phyloP scores from a whole-genome alignment of 2,329 filamentous ascomycete species.

The Stenocarpella maydis region DNA sequence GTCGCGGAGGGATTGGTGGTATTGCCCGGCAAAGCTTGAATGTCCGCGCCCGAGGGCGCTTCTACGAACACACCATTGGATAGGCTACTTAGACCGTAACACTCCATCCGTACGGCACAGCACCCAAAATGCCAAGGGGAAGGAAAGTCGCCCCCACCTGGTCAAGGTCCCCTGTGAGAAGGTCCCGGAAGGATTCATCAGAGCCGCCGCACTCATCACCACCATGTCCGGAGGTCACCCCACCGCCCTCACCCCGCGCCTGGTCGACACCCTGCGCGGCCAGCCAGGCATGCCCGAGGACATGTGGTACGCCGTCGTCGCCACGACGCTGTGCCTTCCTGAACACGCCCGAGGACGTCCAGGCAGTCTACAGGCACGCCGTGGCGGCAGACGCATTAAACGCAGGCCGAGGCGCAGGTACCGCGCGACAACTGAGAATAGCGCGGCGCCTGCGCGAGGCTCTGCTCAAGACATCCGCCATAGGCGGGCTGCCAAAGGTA shows the following conservation, averaged over 20 bases:
- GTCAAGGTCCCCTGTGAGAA: background rate
- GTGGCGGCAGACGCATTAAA: conserved; percentile 44
- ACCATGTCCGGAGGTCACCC: conserved; percentile 37
- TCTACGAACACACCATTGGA: background rate
- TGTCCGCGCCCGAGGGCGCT: background rate
- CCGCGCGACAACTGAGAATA: conserved; percentile 50
- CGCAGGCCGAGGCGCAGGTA: conserved; percentile 38
- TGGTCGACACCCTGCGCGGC: conserved; percentile 51
- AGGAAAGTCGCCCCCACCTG: background rate
- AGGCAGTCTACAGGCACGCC: conserved; percentile 52
- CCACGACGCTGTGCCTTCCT: conserved; percentile 55
- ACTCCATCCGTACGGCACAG: background rate
- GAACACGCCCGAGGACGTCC: conserved; percentile 59
- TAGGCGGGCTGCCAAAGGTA: conserved; percentile 61
- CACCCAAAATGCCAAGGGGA: background rate
- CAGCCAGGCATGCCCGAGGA: conserved; percentile 53
- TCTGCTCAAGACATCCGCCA: conserved; percentile 56
- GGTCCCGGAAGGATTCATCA: conserved; percentile 4
- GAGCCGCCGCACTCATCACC: background rate
- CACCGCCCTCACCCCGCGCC: conserved; percentile 49
- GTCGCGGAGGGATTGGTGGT: background rate
- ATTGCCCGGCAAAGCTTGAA: conserved; percentile 23
- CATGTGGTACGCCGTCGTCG: conserved; percentile 58
- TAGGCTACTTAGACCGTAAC: background rate
- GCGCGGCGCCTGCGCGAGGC: conserved; percentile 57